These are phyloP conservation scores for Metschnikowia anglica DNA, from an alignment of 805 yeast genomes.

Conservation along the genomic window DNA sequence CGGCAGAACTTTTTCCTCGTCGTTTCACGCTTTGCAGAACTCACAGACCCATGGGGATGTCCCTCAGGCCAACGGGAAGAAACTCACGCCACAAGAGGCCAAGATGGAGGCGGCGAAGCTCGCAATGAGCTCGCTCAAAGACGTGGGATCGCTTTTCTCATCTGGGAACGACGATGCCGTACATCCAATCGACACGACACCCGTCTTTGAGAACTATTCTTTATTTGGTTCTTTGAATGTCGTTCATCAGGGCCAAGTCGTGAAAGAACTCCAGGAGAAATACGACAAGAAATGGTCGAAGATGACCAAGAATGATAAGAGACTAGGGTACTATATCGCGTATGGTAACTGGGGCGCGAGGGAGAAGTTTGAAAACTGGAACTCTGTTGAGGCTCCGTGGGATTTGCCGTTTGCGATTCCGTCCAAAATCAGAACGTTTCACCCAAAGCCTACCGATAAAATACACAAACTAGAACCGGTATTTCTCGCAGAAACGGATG, in stretches of 20 bases:
- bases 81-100: constrained; percentile 21
- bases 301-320: constrained; percentile 49
- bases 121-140: constrained; percentile 41
- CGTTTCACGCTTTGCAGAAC: not conserved
- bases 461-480: constrained; percentile 39
- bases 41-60: not conserved
- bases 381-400: constrained; percentile 46
- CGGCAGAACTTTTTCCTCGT: not conserved
- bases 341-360: constrained; percentile 76
- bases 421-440: constrained; percentile 25
- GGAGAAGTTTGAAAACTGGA: constrained; percentile 51
- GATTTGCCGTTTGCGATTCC: constrained; percentile 60
- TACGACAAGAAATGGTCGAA: constrained; percentile 56
- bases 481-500: constrained; percentile 41
- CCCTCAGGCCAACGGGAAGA: constrained; percentile 12
- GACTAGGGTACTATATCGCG: constrained; percentile 57
- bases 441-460: constrained; percentile 27
- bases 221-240: constrained; percentile 36
- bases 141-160: constrained; percentile 40
- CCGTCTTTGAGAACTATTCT: constrained; percentile 40
- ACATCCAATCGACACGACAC: constrained; percentile 48
- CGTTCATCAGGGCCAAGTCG: constrained; percentile 57
- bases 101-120: constrained; percentile 37
- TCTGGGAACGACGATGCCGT: constrained; percentile 41
- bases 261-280: constrained; percentile 50